Conservation (phyloP, 1,284 basidiomycete species). For the Rugosomyces carneus region DNA sequence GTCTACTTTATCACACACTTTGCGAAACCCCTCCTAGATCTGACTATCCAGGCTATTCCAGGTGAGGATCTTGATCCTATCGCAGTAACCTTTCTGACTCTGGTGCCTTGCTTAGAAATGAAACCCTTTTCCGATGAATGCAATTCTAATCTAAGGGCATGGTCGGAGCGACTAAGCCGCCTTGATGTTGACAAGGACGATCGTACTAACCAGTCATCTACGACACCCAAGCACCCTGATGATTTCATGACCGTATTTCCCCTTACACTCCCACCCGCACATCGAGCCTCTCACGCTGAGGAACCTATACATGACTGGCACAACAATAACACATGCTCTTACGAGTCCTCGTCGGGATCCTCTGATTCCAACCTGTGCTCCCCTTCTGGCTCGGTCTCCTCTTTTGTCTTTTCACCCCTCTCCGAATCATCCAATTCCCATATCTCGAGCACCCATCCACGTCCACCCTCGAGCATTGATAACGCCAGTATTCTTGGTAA, state of each 20-base stretch:
- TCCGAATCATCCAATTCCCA: conserved; percentile 20
- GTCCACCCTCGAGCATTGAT: conserved; percentile 20
- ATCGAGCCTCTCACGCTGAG: conserved; percentile 21
- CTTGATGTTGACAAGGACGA: conserved; percentile 24
- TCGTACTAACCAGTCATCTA: conserved; percentile 16
- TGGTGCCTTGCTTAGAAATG: conserved; percentile 43
- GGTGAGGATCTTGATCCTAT: conserved; percentile 38
- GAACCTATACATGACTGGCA: conserved; percentile 21
- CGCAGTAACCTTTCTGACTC: not conserved
- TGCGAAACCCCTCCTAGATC: conserved; percentile 76
- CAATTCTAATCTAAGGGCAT: conserved; percentile 56
- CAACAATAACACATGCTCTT: conserved; percentile 12
- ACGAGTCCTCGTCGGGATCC: conserved; percentile 19
- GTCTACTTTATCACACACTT: conserved; percentile 87
- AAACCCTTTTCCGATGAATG: conserved; percentile 57
- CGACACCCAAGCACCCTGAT: conserved; percentile 37
- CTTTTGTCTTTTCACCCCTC: conserved; percentile 27
- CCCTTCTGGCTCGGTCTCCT: conserved; percentile 19
- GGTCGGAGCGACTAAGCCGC: conserved; percentile 49
- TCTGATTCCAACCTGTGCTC: conserved; percentile 21
- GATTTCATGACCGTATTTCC: conserved; percentile 57
- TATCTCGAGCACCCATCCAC: conserved; percentile 4
- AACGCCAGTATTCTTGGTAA: conserved; percentile 16
- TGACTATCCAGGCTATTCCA: conserved; percentile 68
- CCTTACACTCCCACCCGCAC: conserved; percentile 46